Base-by-base conservation (phyloP, 768 basidiomycete species). In the Lentinula guzmanii region DNA sequence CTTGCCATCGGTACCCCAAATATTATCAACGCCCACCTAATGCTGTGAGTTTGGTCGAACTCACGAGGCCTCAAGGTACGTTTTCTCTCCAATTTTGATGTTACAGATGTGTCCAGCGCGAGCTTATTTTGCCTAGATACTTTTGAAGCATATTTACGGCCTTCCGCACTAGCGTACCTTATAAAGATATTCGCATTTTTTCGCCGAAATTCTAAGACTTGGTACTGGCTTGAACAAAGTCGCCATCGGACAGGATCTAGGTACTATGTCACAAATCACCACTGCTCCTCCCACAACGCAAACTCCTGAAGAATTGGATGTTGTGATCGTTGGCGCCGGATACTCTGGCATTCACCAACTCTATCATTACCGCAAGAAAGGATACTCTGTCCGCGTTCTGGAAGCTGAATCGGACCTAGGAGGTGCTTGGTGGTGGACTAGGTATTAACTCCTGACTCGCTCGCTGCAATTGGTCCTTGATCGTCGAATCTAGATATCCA, bases 241-340 rank as follows among this genome's bases (percentile, higher is more conserved):
- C 46, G 18, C 21, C 5, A n/a, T 39, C 37, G 21, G 8, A 48
- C 4, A 9, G 9, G 18, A 24, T 11, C 46, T 48, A 41, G 11
- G 42, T 16, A 43, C 3, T n/a, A 52, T 52, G 51, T 28, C 51
- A 18, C 33, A 53, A n/a, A 33, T 5, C 16, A 31, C 28, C n/a
- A 13, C 48, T 31, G 9, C 48, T 31, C 8, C 28, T 31, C 51
- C 5, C 13, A 10, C 31, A 35, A 16, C 33, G 37, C 33, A 53
- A 35, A n/a, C 11, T 33, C 31, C 13, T 18, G 31, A 34, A 7
- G 45, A 43, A n/a, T 34, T 60, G 24, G 70, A 71, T 57, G 64
- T 65, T 28, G 65, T 71, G 42, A 55, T 71, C 50, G 67, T 71
- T 24, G 70, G 70, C 3, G 68, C 66, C 18, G 70, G 70, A 21